Evolutionary conservation across 306 rosid species (phyloP), one percentile per base, ranked within the genome.

Genomic region (Potentilla sterilis): DNA sequence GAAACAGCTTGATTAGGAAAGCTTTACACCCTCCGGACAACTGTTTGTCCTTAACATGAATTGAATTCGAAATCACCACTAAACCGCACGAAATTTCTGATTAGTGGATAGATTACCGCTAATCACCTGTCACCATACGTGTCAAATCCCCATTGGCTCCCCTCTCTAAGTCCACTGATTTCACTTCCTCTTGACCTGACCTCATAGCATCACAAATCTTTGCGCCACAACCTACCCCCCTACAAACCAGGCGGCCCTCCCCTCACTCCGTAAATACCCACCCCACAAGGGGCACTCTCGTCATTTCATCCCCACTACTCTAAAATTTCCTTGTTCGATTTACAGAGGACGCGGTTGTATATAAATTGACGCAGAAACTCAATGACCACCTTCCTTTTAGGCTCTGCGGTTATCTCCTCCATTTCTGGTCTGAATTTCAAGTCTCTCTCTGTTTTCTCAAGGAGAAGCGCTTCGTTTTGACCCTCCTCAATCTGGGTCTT

Each of bases 151-250:
- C 3, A 21, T 63, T 75, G 18, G 72, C 2, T 2, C 0, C 1
- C 2, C 5, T 11, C 0, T 9, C 21, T 6, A 19, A 51, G 63
- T 64, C 15, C 38, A 64, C 64, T 16, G 6, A 21, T 5, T 13
- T 1, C 78, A 19, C 2, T 1, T 34, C 47, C 19, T 21, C 48
- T 14, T 48, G 64, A 51, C 71, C 65, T 48, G 64, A 51, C 71
- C 65, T 46, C 40, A 14, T 24, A 37, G 15, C 71, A 75, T 63
- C 40, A 19, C 54, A 54, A 65, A 32, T 9, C 44, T 58, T 69
- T 32, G 61, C 73, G 35, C 4, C 55, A 49, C 35, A 35, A 28
- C 77, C 69, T 52, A 67, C 22, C 62, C n/a, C 69, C 54, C 67
- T 37, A 2, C 21, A 38, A 46, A 37, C 7, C 32, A 41, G 75